These are phyloP conservation scores for Geotrichum siamense DNA, from an alignment of 1,139 yeast species.

Conservation along the genomic window DNA sequence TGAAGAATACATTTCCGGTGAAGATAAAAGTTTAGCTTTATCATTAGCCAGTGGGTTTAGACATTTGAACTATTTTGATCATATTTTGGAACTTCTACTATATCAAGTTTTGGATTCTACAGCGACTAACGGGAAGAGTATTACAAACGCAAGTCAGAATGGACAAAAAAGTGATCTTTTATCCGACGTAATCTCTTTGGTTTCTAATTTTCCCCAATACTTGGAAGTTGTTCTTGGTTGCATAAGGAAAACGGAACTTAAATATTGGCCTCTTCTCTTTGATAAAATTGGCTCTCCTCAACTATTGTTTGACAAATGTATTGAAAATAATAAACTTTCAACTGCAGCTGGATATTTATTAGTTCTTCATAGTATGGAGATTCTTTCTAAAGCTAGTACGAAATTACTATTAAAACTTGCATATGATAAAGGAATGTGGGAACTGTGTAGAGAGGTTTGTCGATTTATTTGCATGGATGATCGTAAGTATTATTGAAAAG, in stretches of 20 bases:
- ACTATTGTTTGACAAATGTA: conserved; percentile 35
- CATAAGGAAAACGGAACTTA: conserved; percentile 58
- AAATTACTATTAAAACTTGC: conserved; percentile 33
- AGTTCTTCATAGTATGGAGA: conserved; percentile 33
- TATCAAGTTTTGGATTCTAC: conserved; percentile 34
- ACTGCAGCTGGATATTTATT: conserved; percentile 40
- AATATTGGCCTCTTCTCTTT: conserved; percentile 54
- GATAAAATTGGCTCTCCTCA: conserved; percentile 37
- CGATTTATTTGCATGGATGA: conserved; percentile 38
- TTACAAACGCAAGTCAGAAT: neutral
- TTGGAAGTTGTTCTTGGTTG: conserved; percentile 50
- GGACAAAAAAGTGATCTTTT: conserved; percentile 2
- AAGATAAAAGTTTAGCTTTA: conserved; percentile 29
- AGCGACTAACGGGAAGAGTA: conserved; percentile 1
- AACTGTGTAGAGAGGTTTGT: conserved; percentile 37
- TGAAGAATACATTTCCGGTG: conserved; percentile 29
- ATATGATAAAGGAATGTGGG: conserved; percentile 32
- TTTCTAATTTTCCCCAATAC: conserved; percentile 34
- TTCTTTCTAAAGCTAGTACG: conserved; percentile 23
- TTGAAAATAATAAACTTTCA: conserved; percentile 32
- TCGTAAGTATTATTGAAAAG: conserved; percentile 20
- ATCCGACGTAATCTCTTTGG: conserved; percentile 27
- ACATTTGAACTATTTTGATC: conserved; percentile 42
- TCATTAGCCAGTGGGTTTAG: conserved; percentile 37
- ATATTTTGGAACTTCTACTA: conserved; percentile 43